Conservation (phyloP, 2,329 filamentous ascomycete genomes). For the Macrophomina phaseolina region DNA sequence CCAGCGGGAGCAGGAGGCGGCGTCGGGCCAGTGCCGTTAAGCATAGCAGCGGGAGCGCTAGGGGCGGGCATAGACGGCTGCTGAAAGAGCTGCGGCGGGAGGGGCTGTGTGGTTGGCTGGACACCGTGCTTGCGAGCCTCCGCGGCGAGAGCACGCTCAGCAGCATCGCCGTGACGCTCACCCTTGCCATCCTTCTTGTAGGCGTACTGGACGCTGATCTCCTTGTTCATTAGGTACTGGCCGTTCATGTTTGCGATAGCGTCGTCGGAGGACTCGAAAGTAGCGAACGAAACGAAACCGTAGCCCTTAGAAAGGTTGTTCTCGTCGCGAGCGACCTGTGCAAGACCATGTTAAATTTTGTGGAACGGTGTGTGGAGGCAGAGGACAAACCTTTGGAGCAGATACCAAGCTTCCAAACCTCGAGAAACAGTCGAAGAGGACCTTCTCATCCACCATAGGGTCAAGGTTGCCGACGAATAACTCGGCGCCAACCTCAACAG, state of each 20-base stretch:
- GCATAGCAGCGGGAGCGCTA: slow-evolving; percentile 52
- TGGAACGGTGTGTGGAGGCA: neutral
- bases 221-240: slow-evolving; percentile 96
- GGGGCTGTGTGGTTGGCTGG: slow-evolving; percentile 75
- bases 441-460: slow-evolving; percentile 91
- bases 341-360: neutral
- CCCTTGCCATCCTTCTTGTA: slow-evolving; percentile 99
- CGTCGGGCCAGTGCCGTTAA: slow-evolving; percentile 42
- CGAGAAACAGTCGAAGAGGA: slow-evolving; percentile 92
- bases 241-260: slow-evolving; percentile 93
- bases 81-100: slow-evolving; percentile 74
- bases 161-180: slow-evolving; percentile 91
- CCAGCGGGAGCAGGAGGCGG: slow-evolving; percentile 44
- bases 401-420: slow-evolving; percentile 86
- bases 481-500: slow-evolving; percentile 92
- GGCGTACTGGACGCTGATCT: slow-evolving; percentile 94
- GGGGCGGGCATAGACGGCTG: slow-evolving; percentile 42
- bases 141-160: slow-evolving; percentile 87
- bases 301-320: slow-evolving; percentile 90
- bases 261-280: slow-evolving; percentile 92
- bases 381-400: slow-evolving; percentile 74
- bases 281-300: slow-evolving; percentile 90
- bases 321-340: slow-evolving; percentile 78
- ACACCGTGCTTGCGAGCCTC: slow-evolving; percentile 96
- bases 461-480: slow-evolving; percentile 97